These are phyloP conservation scores for Aspergillus spinulosporus DNA, from an alignment of 2,329 filamentous ascomycete genomes.

Conservation along the genomic window DNA sequence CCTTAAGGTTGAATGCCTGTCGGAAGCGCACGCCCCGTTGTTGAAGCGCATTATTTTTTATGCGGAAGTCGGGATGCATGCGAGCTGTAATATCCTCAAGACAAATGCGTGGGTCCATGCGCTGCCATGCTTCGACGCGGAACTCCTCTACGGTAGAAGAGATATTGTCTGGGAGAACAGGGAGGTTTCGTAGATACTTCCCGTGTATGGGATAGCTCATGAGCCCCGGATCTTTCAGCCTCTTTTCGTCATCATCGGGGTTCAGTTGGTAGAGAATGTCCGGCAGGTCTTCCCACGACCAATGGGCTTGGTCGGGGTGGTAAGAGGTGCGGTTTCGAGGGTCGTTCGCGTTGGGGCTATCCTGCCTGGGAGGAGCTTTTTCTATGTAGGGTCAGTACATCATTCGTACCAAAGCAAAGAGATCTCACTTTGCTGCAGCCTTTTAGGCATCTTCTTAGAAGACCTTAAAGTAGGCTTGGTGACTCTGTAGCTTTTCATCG, in stretches of 20 bases:
- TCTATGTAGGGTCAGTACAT: neutral
- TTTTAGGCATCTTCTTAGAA: neutral
- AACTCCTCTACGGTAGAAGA: slow-evolving; percentile 33
- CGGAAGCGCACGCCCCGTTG: slow-evolving; percentile 31
- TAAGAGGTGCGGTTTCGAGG: slow-evolving; percentile 17
- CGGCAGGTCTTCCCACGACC: slow-evolving; percentile 26
- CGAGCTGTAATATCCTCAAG: slow-evolving; percentile 31
- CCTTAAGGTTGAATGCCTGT: slow-evolving; percentile 26
- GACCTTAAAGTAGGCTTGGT: neutral
- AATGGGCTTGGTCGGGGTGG: slow-evolving; percentile 20
- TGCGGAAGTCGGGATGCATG: slow-evolving; percentile 26
- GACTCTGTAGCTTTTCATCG: neutral
- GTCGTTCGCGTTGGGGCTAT: slow-evolving; percentile 15
- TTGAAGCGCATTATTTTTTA: slow-evolving; percentile 30
- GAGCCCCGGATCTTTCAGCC: neutral
- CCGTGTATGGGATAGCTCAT: slow-evolving; percentile 20
- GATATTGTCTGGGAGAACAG: slow-evolving; percentile 33
- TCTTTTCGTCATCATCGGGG: slow-evolving; percentile 6
- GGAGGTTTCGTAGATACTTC: slow-evolving; percentile 20
- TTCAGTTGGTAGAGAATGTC: slow-evolving; percentile 27
- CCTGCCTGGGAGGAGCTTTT: slow-evolving; percentile 15
- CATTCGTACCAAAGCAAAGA: neutral
- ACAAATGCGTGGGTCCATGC: slow-evolving; percentile 30
- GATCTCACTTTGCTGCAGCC: neutral
- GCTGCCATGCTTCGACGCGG: slow-evolving; percentile 35